A percentile compares a stretch with the other conserved stretches of the same genome.
phyloP scores from a whole-genome alignment of 306 rosid species.

The Pyrus communis region DNA sequence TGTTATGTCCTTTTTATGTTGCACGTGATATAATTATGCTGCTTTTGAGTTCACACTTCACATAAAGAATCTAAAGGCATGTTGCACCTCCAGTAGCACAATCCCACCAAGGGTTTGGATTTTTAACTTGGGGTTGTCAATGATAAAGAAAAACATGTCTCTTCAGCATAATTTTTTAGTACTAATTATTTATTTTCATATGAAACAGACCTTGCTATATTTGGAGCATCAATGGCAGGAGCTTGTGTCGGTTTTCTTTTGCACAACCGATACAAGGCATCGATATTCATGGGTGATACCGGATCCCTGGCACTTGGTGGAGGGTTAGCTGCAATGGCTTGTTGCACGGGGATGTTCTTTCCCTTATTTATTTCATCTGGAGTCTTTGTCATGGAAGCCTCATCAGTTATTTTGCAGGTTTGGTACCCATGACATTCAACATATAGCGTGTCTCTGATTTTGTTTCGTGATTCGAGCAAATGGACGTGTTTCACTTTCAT shows the following conservation, averaged over 20 bases:
- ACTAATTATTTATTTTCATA: constrained; percentile 15
- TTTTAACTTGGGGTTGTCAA: neutral
- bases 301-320: constrained; percentile 95
- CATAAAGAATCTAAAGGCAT: neutral
- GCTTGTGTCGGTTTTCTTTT: constrained; percentile 96
- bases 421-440: neutral
- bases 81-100: neutral
- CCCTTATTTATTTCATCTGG: constrained; percentile 77
- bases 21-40: neutral
- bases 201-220: constrained; percentile 72
- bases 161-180: neutral
- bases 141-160: neutral
- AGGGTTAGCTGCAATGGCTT: constrained; percentile 95
- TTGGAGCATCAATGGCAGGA: constrained; percentile 99
- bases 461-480: neutral
- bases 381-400: constrained; percentile 61
- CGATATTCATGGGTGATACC: constrained; percentile 76
- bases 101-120: neutral
- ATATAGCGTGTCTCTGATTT: neutral
- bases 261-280: constrained; percentile 86
- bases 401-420: constrained; percentile 72
- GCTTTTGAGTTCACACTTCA: neutral
- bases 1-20: neutral
- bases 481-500: neutral
- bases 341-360: constrained; percentile 92